Percentiles rank a stretch among this genome's conserved stretches.
Conservation (phyloP, 371 early-diverging fungal genomes). For the Actinomortierella ambigua region DNA sequence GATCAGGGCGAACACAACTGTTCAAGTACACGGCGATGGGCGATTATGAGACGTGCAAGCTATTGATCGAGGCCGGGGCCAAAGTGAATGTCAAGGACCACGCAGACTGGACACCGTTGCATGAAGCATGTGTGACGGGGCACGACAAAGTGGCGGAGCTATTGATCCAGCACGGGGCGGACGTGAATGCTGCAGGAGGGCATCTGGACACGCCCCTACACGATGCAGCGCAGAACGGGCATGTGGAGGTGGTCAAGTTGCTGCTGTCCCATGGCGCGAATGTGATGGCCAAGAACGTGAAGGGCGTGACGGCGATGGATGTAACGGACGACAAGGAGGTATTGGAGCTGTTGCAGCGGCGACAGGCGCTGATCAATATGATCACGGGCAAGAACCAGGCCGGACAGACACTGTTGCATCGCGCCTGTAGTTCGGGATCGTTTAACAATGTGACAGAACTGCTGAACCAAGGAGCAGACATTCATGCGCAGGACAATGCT, state of each 20-base stretch:
- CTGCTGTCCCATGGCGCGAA: slow-evolving; percentile 68
- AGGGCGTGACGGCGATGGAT: slow-evolving; percentile 50
- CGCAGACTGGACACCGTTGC: slow-evolving; percentile 72
- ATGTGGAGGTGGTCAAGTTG: slow-evolving; percentile 59
- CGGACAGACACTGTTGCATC: slow-evolving; percentile 63
- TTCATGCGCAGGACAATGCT: slow-evolving; percentile 69
- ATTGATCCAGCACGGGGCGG: slow-evolving; percentile 59
- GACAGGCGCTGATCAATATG: slow-evolving; percentile 28
- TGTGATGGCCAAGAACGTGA: slow-evolving; percentile 60
- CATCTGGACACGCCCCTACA: slow-evolving; percentile 81
- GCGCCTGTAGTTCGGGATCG: slow-evolving; percentile 53
- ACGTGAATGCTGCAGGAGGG: slow-evolving; percentile 64
- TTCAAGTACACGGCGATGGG: slow-evolving; percentile 59
- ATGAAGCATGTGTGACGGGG: slow-evolving; percentile 70
- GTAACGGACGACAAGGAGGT: slow-evolving; percentile 38
- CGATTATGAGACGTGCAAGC: slow-evolving; percentile 54
- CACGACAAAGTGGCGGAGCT: slow-evolving; percentile 60
- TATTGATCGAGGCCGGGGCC: slow-evolving; percentile 54
- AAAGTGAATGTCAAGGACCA: slow-evolving; percentile 64
- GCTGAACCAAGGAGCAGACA: slow-evolving; percentile 75
- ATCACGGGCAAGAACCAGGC: slow-evolving; percentile 50
- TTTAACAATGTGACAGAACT: slow-evolving; percentile 54
- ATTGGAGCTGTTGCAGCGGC: slow-evolving; percentile 25
- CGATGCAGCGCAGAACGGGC: slow-evolving; percentile 77
- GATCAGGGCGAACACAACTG: slow-evolving; percentile 62